A percentile compares a stretch with the other conserved stretches of the same genome.
phyloP scores from a whole-genome alignment of 2,329 filamentous ascomycete genomes.

The Curvularia spicifera region DNA sequence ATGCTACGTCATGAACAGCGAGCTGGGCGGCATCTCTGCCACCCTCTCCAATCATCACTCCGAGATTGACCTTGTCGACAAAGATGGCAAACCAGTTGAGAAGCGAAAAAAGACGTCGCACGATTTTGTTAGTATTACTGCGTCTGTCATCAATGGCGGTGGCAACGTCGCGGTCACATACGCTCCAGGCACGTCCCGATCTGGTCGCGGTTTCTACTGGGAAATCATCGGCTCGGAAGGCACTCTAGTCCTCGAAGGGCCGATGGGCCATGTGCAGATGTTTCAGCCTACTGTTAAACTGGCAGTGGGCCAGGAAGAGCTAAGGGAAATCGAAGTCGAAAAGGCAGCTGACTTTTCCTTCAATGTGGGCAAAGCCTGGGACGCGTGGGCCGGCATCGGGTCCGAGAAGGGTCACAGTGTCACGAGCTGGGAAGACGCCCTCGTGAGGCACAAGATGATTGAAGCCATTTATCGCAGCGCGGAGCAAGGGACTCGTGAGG shows the following conservation, averaged over 20 bases:
- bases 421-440: constrained; percentile 44
- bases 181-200: constrained; percentile 26
- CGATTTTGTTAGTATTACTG: constrained; percentile 37
- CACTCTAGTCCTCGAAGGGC: constrained; percentile 37
- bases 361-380: constrained; percentile 64
- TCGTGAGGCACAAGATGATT: constrained; percentile 46
- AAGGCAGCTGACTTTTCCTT: constrained; percentile 56
- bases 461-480: constrained; percentile 47
- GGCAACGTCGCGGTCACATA: constrained; percentile 37
- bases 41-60: constrained; percentile 33
- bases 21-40: constrained; percentile 35
- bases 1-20: constrained; percentile 37
- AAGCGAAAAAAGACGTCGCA: constrained; percentile 37
- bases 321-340: constrained; percentile 57
- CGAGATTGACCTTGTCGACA: constrained; percentile 29
- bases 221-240: constrained; percentile 51
- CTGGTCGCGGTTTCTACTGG: constrained; percentile 40
- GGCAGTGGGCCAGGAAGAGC: constrained; percentile 42
- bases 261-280: constrained; percentile 49
- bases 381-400: constrained; percentile 56
- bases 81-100: constrained; percentile 24
- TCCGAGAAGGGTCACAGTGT: constrained; percentile 33
- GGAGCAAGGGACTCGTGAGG: constrained; percentile 37
- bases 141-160: constrained; percentile 29
- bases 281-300: constrained; percentile 50